A percentile compares a stretch with the other conserved stretches of the same genome.
Evolutionary conservation across 805 yeast species (phyloP).

Genomic region (Brettanomyces bruxellensis): DNA sequence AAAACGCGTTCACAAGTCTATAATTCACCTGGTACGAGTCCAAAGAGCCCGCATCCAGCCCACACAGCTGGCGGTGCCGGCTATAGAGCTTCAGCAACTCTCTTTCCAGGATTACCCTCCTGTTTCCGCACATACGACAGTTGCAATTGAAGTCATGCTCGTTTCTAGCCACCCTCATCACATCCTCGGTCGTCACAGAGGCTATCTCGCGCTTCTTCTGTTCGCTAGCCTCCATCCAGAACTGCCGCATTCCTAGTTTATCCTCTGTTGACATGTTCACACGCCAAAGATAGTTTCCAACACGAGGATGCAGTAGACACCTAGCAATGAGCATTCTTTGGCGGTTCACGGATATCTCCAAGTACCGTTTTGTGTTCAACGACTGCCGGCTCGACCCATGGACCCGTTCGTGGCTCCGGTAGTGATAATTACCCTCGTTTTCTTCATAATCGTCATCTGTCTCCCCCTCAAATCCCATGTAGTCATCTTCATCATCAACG

Average conservation of each 20-base stretch:
- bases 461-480: too few species aligned
- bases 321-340: too few species aligned
- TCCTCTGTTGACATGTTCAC: slow-evolving; percentile 37
- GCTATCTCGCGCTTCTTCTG: slow-evolving; percentile 53
- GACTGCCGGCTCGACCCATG: neutral
- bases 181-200: slow-evolving; percentile 58
- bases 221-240: slow-evolving; percentile 61
- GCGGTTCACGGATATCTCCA: neutral
- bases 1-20: slow-evolving; percentile 17
- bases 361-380: neutral
- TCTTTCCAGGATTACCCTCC: slow-evolving; percentile 60
- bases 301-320: slow-evolving; percentile 9
- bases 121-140: slow-evolving; percentile 73
- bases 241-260: slow-evolving; percentile 38
- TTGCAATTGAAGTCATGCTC: slow-evolving; percentile 53
- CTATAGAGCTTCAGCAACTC: slow-evolving; percentile 71
- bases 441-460: too few species aligned
- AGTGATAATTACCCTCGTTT: too few species aligned
- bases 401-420: too few species aligned
- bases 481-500: slow-evolving; percentile 2
- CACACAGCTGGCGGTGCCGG: slow-evolving; percentile 43
- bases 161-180: slow-evolving; percentile 53
- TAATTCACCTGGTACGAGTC: slow-evolving; percentile 27
- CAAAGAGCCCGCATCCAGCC: slow-evolving; percentile 25
- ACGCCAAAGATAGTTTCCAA: slow-evolving; percentile 20